A percentile compares a stretch with the other conserved stretches of the same genome.
Evolutionary conservation across 305 asterid genomes (phyloP).

Genomic region (Petunia hybrid): DNA sequence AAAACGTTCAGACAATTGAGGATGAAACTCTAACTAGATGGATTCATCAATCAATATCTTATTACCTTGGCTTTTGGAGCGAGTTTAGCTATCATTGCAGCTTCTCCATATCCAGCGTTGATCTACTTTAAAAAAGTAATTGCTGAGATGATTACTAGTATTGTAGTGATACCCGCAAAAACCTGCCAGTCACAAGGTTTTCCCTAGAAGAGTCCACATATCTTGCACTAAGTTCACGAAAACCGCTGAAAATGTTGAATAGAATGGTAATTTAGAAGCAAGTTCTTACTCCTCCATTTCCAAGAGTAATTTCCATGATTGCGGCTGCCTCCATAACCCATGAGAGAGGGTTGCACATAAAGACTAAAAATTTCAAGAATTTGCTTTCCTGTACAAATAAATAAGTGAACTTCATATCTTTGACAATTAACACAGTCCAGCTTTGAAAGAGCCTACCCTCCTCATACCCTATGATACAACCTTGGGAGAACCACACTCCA

Average conservation of each 20-base stretch:
- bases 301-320: conserved; percentile 98
- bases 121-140: conserved; percentile 98
- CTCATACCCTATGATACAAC: background rate
- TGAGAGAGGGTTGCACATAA: conserved; percentile 99
- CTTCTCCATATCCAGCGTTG: conserved; percentile 98
- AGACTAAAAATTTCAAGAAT: conserved; percentile 85
- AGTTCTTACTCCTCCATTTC: conserved; percentile 95
- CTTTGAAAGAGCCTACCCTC: conserved; percentile 1
- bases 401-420: background rate
- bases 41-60: background rate
- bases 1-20: conserved; percentile 14
- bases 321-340: conserved; percentile 99
- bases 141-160: conserved; percentile 92
- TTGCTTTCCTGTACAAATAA: conserved; percentile 78
- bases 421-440: background rate
- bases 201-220: conserved; percentile 58
- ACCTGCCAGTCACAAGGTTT: conserved; percentile 99
- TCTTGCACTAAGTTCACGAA: conserved; percentile 11
- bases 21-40: background rate
- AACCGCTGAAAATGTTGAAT: conserved; percentile 23
- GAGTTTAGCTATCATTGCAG: conserved; percentile 99
- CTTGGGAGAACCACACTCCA: too few relatives aligned
- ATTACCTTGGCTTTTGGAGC: conserved; percentile 97
- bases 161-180: conserved; percentile 92
- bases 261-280: conserved; percentile 24